Evolutionary conservation across 2,329 filamentous ascomycete genomes (phyloP).

Genomic region (Tolypocladium guangdongense): DNA sequence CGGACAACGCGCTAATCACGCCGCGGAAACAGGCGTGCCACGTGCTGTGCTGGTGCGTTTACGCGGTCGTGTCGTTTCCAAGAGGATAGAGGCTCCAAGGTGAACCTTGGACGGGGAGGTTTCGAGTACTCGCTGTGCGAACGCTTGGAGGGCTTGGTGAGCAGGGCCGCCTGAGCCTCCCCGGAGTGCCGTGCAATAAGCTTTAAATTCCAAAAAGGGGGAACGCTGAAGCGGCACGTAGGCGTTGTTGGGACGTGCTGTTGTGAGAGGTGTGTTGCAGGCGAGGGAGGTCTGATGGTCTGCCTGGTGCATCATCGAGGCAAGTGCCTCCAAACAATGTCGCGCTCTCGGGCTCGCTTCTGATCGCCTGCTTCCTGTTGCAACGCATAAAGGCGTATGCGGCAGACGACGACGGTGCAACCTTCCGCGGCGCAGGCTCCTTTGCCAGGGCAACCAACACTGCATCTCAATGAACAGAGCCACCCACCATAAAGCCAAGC

Average conservation of each 20-base stretch:
- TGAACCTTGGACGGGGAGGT: not conserved
- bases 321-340: not conserved
- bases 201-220: slow-evolving; percentile 4
- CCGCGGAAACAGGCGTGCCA: not conserved
- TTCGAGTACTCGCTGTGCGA: slow-evolving; percentile 1
- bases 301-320: not conserved
- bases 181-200: not conserved
- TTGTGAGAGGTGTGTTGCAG: not conserved
- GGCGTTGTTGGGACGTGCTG: not conserved
- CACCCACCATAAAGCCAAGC: not conserved
- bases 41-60: not conserved
- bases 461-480: not conserved
- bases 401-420: not conserved
- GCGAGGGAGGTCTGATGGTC: not conserved
- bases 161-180: not conserved
- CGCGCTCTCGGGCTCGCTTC: not conserved
- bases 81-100: not conserved
- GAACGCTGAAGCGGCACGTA: slow-evolving; percentile 1
- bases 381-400: too few relatives aligned
- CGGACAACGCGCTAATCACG: not conserved
- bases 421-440: not conserved
- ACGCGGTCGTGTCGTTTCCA: not conserved
- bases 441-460: not conserved
- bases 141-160: not conserved
- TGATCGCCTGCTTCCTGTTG: not conserved